A percentile compares a stretch with the other conserved stretches of the same genome.
These are phyloP conservation scores for Backusella westeae DNA, from an alignment of 192 early-diverging fungal genomes.

Conservation along the genomic window DNA sequence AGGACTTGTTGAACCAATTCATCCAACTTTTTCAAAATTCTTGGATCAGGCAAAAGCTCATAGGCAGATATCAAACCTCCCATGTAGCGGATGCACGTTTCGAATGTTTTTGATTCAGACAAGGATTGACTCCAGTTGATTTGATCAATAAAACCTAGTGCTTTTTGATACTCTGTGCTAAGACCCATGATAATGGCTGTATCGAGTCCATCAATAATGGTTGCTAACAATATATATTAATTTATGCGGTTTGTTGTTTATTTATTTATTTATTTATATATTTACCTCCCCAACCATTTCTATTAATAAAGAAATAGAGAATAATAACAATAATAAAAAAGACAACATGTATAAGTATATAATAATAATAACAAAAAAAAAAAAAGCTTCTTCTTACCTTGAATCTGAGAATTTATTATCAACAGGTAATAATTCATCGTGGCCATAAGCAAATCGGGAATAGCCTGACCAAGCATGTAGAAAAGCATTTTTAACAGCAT, in stretches of 20 bases:
- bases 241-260: neutral
- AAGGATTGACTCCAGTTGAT: conserved; percentile 51
- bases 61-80: conserved; percentile 83
- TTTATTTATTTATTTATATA: neutral
- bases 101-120: conserved; percentile 64
- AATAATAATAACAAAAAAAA: neutral
- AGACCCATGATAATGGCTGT: conserved; percentile 86
- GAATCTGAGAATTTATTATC: conserved; percentile 27
- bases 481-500: conserved; percentile 60
- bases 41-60: conserved; percentile 67
- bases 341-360: neutral
- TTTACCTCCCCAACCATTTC: conserved; percentile 53
- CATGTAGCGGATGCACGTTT: conserved; percentile 75
- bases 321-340: neutral
- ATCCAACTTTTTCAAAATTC: conserved; percentile 65
- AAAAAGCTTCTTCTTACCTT: conserved; percentile 17
- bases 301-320: neutral
- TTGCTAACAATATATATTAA: conserved; percentile 36
- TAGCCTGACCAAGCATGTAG: conserved; percentile 75
- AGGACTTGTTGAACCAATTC: conserved; percentile 61
- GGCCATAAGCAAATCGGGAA: conserved; percentile 70
- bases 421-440: conserved; percentile 62
- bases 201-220: conserved; percentile 86
- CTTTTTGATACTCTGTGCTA: conserved; percentile 16
- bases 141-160: neutral